Base-by-base conservation (phyloP, 352 stramenopile genomes). In the Phytophthora multivora region DNA sequence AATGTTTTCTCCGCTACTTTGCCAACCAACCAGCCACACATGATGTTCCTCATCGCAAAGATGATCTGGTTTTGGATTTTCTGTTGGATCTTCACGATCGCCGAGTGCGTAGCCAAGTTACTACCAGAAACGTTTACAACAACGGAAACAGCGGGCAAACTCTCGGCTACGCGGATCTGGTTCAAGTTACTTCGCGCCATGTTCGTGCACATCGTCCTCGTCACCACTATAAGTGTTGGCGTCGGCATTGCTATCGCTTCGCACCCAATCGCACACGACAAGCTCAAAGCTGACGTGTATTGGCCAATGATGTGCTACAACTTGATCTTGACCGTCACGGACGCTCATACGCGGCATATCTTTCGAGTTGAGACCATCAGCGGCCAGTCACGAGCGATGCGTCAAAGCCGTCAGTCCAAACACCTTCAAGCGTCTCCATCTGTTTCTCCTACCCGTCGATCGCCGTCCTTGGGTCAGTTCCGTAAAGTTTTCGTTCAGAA, bases 241-340 rank as follows among this genome's bases (percentile, higher is more conserved):
- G 31, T 56, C 18, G 49, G 42, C 8, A 10, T 55, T 25, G 31
- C 11, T 2, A 51, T 69, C 21, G 33, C 49, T 3, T 63, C 36
- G 1, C 19, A 69, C 13, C 28, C 52, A 6, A 1, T 41, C 5
- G 15, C 42, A 3, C 48, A 53, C 30, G 18, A 52, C 10, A 58
- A 28, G 39, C 47, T 63, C 11, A 63, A 63, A 40, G 42, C 46
- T 7, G 52, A 63, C 21, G 41, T 63, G 2, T 63, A 69, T 18
- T 69, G 60, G 60, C 48, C 60, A 5, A 53, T 69, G 60, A 47
- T 58, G 26, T 69, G 60, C 60, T 69, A 60, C 48, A 55, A 63
- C 40, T 63, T 73, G 23, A 49, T 73, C 38, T 40, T 73, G 28
- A 61, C 57, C 9, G 47, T 61, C 25, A 57, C 53, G 2, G 59